These are phyloP conservation scores for Lentinula guzmanii DNA, from an alignment of 768 basidiomycete genomes.

Conservation along the genomic window DNA sequence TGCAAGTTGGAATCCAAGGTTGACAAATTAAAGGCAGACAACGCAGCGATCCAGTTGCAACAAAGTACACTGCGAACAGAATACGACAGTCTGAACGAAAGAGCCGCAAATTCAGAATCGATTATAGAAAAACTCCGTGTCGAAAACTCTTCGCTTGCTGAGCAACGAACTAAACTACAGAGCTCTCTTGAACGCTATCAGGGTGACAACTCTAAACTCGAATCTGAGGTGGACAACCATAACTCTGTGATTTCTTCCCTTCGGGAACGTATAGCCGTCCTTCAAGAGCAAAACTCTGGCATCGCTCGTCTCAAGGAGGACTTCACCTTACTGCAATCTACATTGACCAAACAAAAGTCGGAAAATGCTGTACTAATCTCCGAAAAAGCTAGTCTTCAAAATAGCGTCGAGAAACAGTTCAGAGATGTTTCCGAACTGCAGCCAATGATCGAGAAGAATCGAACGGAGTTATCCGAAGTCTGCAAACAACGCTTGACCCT, in stretches of 20 bases:
- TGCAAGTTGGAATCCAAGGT: conserved; percentile 16
- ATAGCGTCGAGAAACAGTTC: not conserved
- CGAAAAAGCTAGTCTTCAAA: not conserved
- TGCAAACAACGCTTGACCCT: not conserved
- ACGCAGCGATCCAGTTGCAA: not conserved
- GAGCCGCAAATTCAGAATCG: conserved; percentile 18
- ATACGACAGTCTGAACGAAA: conserved; percentile 10
- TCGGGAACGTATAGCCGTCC: not conserved
- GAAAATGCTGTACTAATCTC: conserved; percentile 1
- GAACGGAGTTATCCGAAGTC: not conserved
- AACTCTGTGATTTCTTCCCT: not conserved
- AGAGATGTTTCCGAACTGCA: not conserved
- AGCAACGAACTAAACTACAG: not conserved
- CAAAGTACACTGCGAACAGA: conserved; percentile 10
- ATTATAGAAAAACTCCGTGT: conserved; percentile 15
- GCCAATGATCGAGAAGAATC: too few species aligned
- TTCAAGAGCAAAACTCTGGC: not conserved
- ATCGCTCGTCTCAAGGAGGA: not conserved
- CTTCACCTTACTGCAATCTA: not conserved
- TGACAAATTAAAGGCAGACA: conserved; percentile 14
- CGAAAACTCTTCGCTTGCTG: not conserved
- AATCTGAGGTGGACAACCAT: not conserved
- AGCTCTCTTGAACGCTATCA: not conserved
- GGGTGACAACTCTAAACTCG: not conserved
- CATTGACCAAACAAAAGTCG: conserved; percentile 20